phyloP scores from a whole-genome alignment of 768 basidiomycete genomes.

The Lentinula aciculospora region DNA sequence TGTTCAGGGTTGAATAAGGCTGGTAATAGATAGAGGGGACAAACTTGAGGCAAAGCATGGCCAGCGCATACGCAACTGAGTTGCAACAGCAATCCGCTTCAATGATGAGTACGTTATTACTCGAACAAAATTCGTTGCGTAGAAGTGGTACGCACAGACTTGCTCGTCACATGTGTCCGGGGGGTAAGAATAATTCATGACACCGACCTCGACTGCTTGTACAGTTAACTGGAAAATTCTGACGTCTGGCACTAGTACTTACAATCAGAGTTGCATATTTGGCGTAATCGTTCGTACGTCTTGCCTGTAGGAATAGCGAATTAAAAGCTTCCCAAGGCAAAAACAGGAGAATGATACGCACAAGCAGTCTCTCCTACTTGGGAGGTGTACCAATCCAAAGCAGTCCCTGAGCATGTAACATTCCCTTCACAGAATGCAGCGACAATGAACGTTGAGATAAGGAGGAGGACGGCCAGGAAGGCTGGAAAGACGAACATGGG shows the following conservation, averaged over 20 bases:
- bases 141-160: conserved; percentile 9
- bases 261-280: conserved; percentile 19
- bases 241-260: background rate
- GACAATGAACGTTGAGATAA: background rate
- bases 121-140: background rate
- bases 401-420: conserved; percentile 16
- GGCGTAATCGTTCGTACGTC: conserved; percentile 20
- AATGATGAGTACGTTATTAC: background rate
- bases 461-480: background rate
- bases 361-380: conserved; percentile 22
- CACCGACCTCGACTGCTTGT: conserved; percentile 16
- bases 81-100: conserved; percentile 21
- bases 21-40: background rate
- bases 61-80: conserved; percentile 18
- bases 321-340: background rate
- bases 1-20: background rate
- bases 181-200: conserved; percentile 13
- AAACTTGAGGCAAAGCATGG: conserved; percentile 22
- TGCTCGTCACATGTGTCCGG: conserved; percentile 20
- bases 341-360: conserved; percentile 7
- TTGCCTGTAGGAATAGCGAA: conserved; percentile 8
- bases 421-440: conserved; percentile 2
- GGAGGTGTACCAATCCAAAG: conserved; percentile 19
- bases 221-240: background rate
- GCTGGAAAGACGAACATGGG: background rate